Conservation (phyloP, 2,329 filamentous ascomycete genomes). For the Geoglossum cookeanum region DNA sequence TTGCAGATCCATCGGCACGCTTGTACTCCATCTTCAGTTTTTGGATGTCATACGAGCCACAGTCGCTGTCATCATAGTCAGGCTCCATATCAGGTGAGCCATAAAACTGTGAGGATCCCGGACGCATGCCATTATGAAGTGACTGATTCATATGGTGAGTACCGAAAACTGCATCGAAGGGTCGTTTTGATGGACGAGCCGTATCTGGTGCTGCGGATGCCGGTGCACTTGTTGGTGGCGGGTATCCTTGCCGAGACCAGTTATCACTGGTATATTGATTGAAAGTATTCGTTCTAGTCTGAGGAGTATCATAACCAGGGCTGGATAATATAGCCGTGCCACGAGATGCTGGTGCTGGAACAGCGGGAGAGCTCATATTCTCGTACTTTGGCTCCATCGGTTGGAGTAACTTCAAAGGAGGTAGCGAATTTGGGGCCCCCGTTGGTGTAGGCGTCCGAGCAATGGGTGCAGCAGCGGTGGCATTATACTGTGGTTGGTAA, state of each 20-base stretch:
- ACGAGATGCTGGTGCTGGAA: neutral
- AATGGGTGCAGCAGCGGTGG: neutral
- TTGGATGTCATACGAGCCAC: neutral
- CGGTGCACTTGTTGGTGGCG: constrained; percentile 1
- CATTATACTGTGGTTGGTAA: neutral
- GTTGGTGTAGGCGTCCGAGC: neutral
- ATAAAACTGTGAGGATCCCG: constrained; percentile 14
- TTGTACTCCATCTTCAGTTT: constrained; percentile 12
- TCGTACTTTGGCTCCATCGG: neutral
- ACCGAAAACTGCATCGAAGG: constrained; percentile 12
- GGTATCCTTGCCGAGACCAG: constrained; percentile 1
- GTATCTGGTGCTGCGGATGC: constrained; percentile 9
- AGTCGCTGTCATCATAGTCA: constrained; percentile 10
- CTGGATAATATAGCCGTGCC: neutral
- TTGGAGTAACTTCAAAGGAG: neutral
- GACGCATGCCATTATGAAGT: constrained; percentile 26
- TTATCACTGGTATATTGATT: constrained; percentile 7
- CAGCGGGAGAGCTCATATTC: neutral
- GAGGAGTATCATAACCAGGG: neutral
- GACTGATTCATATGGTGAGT: constrained; percentile 15
- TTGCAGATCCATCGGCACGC: constrained; percentile 18
- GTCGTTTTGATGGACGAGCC: constrained; percentile 12
- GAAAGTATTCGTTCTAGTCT: constrained; percentile 3
- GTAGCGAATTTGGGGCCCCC: neutral
- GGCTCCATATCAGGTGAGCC: neutral